Evolutionary conservation across 2,329 filamentous ascomycete species (phyloP).

Genomic region (Leptosphaerulina australis): DNA sequence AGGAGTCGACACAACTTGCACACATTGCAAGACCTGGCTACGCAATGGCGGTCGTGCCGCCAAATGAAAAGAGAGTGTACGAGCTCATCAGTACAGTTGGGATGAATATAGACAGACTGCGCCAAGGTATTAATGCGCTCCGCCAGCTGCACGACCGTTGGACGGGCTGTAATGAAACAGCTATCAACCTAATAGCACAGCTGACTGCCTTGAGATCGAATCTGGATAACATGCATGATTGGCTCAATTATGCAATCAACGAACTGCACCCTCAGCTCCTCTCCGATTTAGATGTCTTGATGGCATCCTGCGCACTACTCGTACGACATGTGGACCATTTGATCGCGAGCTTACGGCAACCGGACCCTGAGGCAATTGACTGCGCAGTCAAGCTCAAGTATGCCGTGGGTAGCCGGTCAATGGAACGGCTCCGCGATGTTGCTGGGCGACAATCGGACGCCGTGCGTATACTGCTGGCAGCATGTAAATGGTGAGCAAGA

Average conservation of each 20-base stretch:
- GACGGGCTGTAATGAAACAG: conserved; percentile 37
- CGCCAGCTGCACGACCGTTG: conserved; percentile 46
- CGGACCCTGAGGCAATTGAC: conserved; percentile 41
- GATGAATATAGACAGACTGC: conserved; percentile 39
- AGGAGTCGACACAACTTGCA: conserved; percentile 8
- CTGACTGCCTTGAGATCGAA: conserved; percentile 43
- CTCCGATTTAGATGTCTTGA: conserved; percentile 42
- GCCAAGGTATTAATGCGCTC: conserved; percentile 41
- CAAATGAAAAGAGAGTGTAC: conserved; percentile 39
- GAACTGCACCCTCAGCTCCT: conserved; percentile 47
- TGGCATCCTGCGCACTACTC: conserved; percentile 40
- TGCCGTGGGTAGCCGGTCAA: conserved; percentile 37
- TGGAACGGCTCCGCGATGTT: conserved; percentile 40
- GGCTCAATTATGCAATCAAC: conserved; percentile 42
- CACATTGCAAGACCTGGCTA: conserved; percentile 8
- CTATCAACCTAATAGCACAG: conserved; percentile 47
- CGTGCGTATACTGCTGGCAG: conserved; percentile 39
- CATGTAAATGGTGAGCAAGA: conserved; percentile 38
- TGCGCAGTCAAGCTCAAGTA: conserved; percentile 44
- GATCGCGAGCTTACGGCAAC: conserved; percentile 35
- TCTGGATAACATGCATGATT: conserved; percentile 44
- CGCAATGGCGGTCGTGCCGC: conserved; percentile 34
- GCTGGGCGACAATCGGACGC: conserved; percentile 45
- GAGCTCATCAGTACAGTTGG: conserved; percentile 38
- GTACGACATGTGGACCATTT: conserved; percentile 39